Conservation (phyloP, 441 rosid genomes). For the Mallotus repandus region DNA sequence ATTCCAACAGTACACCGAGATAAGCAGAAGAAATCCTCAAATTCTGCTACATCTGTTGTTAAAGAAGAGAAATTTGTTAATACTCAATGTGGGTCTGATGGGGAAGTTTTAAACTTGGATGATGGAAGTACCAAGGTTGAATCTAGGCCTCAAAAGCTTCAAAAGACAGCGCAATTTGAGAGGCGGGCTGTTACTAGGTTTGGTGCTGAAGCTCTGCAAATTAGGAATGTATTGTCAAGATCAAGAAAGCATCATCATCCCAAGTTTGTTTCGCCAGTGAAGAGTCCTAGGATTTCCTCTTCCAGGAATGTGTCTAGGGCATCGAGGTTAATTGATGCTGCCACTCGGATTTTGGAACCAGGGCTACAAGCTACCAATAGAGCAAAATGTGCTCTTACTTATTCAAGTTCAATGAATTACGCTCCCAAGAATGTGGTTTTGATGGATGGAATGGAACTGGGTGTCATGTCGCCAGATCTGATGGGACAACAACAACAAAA, state of each 20-base stretch:
- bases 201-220: conserved; percentile 83
- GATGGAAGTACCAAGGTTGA: conserved; percentile 41
- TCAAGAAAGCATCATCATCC: conserved; percentile 59
- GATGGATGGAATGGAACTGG: conserved; percentile 21
- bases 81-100: conserved; percentile 14
- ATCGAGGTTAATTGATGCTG: conserved; percentile 76
- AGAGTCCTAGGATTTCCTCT: conserved; percentile 61
- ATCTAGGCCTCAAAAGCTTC: conserved; percentile 81
- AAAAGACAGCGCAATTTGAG: conserved; percentile 58
- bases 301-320: conserved; percentile 46
- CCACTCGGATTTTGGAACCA: conserved; percentile 81
- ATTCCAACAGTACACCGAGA: conserved; percentile 62
- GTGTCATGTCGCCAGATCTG: conserved; percentile 28
- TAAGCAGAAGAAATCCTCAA: conserved; percentile 44
- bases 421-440: conserved; percentile 32
- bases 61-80: conserved; percentile 27
- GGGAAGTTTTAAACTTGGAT: conserved; percentile 31
- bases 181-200: conserved; percentile 55
- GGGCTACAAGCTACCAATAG: conserved; percentile 66
- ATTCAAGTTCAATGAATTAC: conserved; percentile 36
- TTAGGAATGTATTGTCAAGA: conserved; percentile 63
- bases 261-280: conserved; percentile 59
- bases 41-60: conserved; percentile 29
- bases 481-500: conserved; percentile 15
- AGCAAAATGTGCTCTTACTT: conserved; percentile 52